Conservation (phyloP, 2,329 filamentous ascomycete species). For the Penicillium sp. region DNA sequence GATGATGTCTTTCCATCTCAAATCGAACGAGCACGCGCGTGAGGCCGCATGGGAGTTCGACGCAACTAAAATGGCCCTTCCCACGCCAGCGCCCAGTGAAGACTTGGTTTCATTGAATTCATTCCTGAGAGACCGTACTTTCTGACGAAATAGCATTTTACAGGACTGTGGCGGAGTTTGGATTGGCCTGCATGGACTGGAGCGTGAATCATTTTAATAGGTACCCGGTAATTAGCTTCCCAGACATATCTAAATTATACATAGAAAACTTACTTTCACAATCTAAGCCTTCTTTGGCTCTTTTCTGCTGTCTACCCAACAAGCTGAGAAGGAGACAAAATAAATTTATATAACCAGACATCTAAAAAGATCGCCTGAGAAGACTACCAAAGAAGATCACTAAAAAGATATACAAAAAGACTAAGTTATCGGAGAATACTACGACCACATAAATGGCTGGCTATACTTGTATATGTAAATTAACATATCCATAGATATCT, state of each 20-base stretch:
- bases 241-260: not conserved
- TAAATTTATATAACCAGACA: too few species aligned
- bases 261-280: too few species aligned
- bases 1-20: conserved; percentile 38
- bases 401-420: too few species aligned
- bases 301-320: too few species aligned
- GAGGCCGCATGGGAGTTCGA: conserved; percentile 38
- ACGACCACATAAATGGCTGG: too few species aligned
- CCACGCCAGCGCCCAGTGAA: conserved; percentile 22
- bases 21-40: conserved; percentile 22
- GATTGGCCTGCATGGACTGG: conserved; percentile 16
- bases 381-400: too few species aligned
- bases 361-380: too few species aligned
- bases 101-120: conserved; percentile 26
- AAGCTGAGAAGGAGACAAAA: too few species aligned
- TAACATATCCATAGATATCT: too few species aligned
- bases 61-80: conserved; percentile 34
- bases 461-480: too few species aligned
- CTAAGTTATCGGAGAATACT: too few species aligned
- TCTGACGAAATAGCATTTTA: conserved; percentile 9
- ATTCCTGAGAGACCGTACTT: conserved; percentile 19
- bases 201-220: conserved; percentile 1
- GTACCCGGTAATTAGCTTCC: conserved; percentile 2
- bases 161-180: conserved; percentile 6
- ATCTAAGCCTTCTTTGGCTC: too few species aligned